Evolutionary conservation across 2,329 filamentous ascomycete species (phyloP), one percentile per base, ranked within the genome.

Genomic region (Aspergillus pseudoglaucus): DNA sequence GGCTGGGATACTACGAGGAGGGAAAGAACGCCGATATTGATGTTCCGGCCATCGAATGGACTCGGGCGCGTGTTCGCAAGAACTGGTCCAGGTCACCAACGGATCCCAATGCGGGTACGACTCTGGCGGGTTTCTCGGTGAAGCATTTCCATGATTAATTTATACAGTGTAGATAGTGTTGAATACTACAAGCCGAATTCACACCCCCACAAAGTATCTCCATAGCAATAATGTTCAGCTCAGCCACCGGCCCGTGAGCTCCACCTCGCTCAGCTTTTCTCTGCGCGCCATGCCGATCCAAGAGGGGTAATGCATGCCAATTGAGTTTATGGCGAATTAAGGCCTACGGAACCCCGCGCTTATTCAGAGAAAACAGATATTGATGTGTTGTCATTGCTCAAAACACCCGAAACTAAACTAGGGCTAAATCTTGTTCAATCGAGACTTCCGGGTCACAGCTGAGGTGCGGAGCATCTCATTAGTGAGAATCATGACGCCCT

Each of bases 1-100:
- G 70, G 15, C 40, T 59, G 23, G 64, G 65, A 6, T 17, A 56
- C 42, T 48, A 47, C n/a, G 52, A 52, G 39, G 46, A 50, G 8
- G 47, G 44, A 10, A 27, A 37, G 3, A 42, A 47, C 22, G 46
- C 42, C 4, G 51, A 53, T 10, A 39, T 45, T 9, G 49, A 53
- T 42, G 47, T 57, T 17, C 52, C 54, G 3, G 54, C 53, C 3
- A 42, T 49, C 7, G 54, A 55, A 17, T 57, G 54, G 53, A 47
- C 47, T 42, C 53, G 64, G 43, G 65, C 67, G 4, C 55, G 66
- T 2, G 62, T 70, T 1, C 63, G 59, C 49, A 60, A 59, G 15
- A 67, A 63, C 41, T 54, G 52, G 52, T 39, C 46, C 10, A 47
- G 48, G 20, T 47, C 50, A 3, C 48, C 48, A 25, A 43, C 45